A percentile compares a stretch with the other conserved stretches of the same genome.
These are phyloP conservation scores for Diplodia corticola DNA, from an alignment of 2,329 filamentous ascomycete species.

Conservation along the genomic window DNA sequence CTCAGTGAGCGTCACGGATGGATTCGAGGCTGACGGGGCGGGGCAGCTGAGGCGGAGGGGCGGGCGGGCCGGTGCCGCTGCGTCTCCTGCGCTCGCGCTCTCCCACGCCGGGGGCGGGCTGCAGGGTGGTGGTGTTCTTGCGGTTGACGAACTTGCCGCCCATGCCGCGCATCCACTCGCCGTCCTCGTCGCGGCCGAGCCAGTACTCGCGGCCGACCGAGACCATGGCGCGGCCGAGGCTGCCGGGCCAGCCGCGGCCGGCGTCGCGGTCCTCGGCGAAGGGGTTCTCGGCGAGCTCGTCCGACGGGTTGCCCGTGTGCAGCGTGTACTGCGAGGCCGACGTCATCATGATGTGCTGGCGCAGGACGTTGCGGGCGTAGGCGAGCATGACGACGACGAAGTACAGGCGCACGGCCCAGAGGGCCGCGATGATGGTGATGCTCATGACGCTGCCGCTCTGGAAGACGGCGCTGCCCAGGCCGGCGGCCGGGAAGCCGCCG, in stretches of 20 bases:
- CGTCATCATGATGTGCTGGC: slow-evolving; percentile 61
- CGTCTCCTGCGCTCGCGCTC: slow-evolving; percentile 63
- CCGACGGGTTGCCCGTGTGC: slow-evolving; percentile 21
- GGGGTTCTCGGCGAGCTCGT: slow-evolving; percentile 61
- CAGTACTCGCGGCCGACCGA: slow-evolving; percentile 74
- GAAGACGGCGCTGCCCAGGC: slow-evolving; percentile 64
- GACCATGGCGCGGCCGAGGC: slow-evolving; percentile 77
- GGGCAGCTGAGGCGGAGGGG: slow-evolving; percentile 31
- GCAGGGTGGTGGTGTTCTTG: slow-evolving; percentile 44
- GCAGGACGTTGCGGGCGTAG: slow-evolving; percentile 74
- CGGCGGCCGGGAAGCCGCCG: slow-evolving; percentile 36
- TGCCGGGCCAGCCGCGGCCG: slow-evolving; percentile 76
- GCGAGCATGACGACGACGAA: slow-evolving; percentile 82
- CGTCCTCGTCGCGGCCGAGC: slow-evolving; percentile 66
- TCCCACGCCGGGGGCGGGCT: slow-evolving; percentile 46
- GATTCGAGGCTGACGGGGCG: slow-evolving; percentile 13
- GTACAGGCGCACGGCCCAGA: slow-evolving; percentile 78
- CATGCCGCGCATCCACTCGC: slow-evolving; percentile 68
- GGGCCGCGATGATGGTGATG: slow-evolving; percentile 70
- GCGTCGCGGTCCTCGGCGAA: slow-evolving; percentile 71
- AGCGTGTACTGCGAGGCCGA: slow-evolving; percentile 25
- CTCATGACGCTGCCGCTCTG: slow-evolving; percentile 70
- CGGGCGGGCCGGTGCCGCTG: slow-evolving; percentile 60
- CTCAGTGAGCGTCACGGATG: neutral
- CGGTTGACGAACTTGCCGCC: slow-evolving; percentile 55